Base-by-base conservation (phyloP, 176 grass and related monocot species). In the Thinopyrum elongatum region DNA sequence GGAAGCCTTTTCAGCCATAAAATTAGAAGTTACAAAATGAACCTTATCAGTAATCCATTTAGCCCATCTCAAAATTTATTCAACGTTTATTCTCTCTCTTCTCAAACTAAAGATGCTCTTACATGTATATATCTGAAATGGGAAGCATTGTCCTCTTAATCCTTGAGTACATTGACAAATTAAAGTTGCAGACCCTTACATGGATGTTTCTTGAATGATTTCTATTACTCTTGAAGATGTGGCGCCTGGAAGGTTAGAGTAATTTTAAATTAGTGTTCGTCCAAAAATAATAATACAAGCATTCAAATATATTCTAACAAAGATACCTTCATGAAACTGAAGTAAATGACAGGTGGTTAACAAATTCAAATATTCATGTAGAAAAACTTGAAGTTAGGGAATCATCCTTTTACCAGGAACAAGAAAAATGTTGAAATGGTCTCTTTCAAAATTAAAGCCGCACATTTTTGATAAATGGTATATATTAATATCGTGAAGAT, bases 91-190 rank as follows among this genome's bases (percentile, higher is more conserved):
- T 25, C 12, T 88, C 19, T 83, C 7, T 68, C 51, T 57, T 22
- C 22, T 80, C 11, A n/a, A 53, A 33, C 79, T 73, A 84, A 22
- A 81, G 21, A 75, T 87, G 41, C 30, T 51, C 75, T 57, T 64
- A 2, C 58, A 64, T 64, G 22, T 39, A 35, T 9, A 13, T 65
- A 22, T 76, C 28, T 79, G 75, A 79, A 88, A 79, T 21, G 23
- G 31, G 65, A 13, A 74, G 2, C 23, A 2, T 80, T 25, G 34
- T 74, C 30, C 9, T 74, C 41, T 30, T 41, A 74, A 78, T 44
- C 8, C 47, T 31, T 44, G 16, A 25, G 41, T 26, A 16, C 33
- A 44, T 6, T 30, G 2, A 33, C 1, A 13, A 76, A 53, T 30
- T 53, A 53, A 53, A 53, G 11, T 8, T 71, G 21, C 70, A 2